Percentiles rank a stretch among this genome's conserved stretches.
phyloP scores from a whole-genome alignment of 805 yeast genomes.

The Kodamaea hsintzibuensis region DNA sequence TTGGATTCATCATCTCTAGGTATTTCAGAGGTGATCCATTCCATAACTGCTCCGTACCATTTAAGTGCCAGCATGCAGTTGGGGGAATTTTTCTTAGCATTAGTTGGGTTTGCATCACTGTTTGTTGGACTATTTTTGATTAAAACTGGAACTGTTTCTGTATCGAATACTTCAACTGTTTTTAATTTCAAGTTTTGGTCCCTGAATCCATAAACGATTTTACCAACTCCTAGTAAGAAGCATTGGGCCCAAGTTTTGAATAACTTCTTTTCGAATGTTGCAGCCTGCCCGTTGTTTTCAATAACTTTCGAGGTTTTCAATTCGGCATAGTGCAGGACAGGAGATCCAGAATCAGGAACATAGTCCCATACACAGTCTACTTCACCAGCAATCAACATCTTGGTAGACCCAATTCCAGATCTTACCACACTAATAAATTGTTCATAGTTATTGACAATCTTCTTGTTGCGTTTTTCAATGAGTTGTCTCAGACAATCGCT shows the following conservation, averaged over 20 bases:
- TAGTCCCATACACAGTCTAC: slow-evolving; percentile 90
- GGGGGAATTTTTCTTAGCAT: slow-evolving; percentile 37
- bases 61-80: slow-evolving; percentile 77
- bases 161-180: slow-evolving; percentile 70
- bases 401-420: slow-evolving; percentile 78
- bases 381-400: slow-evolving; percentile 79
- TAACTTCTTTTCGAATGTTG: slow-evolving; percentile 72
- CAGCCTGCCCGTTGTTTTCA: slow-evolving; percentile 55
- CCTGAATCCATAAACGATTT: slow-evolving; percentile 81
- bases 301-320: slow-evolving; percentile 71
- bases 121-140: slow-evolving; percentile 52
- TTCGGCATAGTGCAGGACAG: slow-evolving; percentile 75
- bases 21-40: slow-evolving; percentile 62
- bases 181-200: slow-evolving; percentile 66
- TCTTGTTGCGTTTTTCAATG: slow-evolving; percentile 65
- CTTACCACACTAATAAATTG: slow-evolving; percentile 81
- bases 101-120: not conserved
- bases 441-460: slow-evolving; percentile 65
- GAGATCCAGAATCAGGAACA: slow-evolving; percentile 47
- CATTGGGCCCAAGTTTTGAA: slow-evolving; percentile 92
- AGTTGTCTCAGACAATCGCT: slow-evolving; percentile 60
- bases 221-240: slow-evolving; percentile 81
- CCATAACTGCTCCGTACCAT: slow-evolving; percentile 83
- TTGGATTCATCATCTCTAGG: slow-evolving; percentile 53
- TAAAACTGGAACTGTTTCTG: slow-evolving; percentile 75